phyloP scores from a whole-genome alignment of 2,329 filamentous ascomycete genomes.

The Teratosphaeriaceae sp. region DNA sequence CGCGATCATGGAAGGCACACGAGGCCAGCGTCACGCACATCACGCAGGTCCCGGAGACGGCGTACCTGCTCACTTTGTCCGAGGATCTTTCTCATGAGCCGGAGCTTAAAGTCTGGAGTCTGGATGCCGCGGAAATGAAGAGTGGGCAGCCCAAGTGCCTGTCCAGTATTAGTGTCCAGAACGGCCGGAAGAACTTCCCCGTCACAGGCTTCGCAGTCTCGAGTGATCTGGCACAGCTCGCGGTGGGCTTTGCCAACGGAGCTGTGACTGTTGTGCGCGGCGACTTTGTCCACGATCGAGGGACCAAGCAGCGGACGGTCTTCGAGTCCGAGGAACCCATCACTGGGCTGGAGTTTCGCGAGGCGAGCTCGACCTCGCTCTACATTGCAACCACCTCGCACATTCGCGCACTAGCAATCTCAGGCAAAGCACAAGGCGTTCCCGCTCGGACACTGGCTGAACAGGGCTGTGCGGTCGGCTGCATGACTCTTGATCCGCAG shows the following conservation, averaged over 20 bases:
- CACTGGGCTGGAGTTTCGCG: conserved; percentile 76
- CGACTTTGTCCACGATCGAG: conserved; percentile 90
- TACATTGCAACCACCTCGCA: conserved; percentile 89
- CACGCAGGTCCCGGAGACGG: conserved; percentile 82
- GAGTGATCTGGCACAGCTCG: conserved; percentile 84
- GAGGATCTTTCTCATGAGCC: conserved; percentile 87
- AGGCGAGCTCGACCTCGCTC: conserved; percentile 61
- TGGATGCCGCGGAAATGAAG: conserved; percentile 92
- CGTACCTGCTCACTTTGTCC: conserved; percentile 74
- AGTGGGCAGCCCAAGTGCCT: conserved; percentile 82
- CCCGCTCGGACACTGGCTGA: conserved; percentile 86
- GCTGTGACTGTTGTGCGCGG: conserved; percentile 89
- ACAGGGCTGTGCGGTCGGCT: conserved; percentile 82
- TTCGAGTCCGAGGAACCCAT: conserved; percentile 96
- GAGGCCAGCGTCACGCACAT: conserved; percentile 80
- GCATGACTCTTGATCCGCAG: conserved; percentile 79
- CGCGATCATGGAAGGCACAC: conserved; percentile 81
- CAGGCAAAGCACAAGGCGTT: conserved; percentile 81
- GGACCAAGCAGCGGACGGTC: conserved; percentile 87
- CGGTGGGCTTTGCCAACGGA: conserved; percentile 92
- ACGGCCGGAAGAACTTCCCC: conserved; percentile 89
- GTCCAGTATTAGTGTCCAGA: conserved; percentile 78
- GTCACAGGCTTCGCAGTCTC: conserved; percentile 85
- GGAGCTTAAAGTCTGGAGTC: conserved; percentile 91
- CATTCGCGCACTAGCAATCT: conserved; percentile 79